Conservation (phyloP, 2,329 filamentous ascomycete genomes). For the Pseudocercospora cruenta region DNA sequence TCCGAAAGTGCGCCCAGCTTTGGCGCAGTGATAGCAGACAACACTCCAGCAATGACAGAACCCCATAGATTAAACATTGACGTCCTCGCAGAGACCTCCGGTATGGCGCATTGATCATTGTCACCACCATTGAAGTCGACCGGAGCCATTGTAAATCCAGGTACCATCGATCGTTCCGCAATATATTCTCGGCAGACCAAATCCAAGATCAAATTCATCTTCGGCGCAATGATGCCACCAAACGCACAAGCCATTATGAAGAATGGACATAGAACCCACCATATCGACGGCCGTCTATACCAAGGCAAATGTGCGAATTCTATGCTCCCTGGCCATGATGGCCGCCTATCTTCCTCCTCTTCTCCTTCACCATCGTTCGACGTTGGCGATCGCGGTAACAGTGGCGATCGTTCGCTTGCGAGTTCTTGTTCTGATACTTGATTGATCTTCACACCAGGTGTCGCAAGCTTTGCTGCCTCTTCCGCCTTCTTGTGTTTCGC, state of each 20-base stretch:
- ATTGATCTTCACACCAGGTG: conserved; percentile 29
- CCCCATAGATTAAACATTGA: conserved; percentile 78
- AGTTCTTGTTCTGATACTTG: conserved; percentile 17
- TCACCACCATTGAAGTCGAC: conserved; percentile 66
- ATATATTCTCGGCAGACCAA: conserved; percentile 85
- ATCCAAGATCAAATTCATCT: conserved; percentile 80
- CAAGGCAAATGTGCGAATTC: conserved; percentile 66
- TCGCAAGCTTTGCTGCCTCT: conserved; percentile 28
- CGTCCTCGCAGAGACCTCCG: conserved; percentile 75
- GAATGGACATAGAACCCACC: conserved; percentile 81
- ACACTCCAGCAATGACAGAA: conserved; percentile 71
- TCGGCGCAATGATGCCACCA: conserved; percentile 83
- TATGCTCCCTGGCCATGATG: conserved; percentile 30
- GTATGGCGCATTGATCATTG: conserved; percentile 78
- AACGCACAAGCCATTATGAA: conserved; percentile 82
- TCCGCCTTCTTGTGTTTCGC: conserved; percentile 22
- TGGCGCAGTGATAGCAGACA: conserved; percentile 81
- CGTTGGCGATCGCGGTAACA: conserved; percentile 25
- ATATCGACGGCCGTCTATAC: conserved; percentile 69
- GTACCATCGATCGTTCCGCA: conserved; percentile 65
- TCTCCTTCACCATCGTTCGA: conserved; percentile 21
- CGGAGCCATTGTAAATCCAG: conserved; percentile 63
- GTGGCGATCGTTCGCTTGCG: conserved; percentile 31
- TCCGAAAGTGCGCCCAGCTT: conserved; percentile 85
- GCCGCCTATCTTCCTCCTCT: conserved; percentile 26